Percentiles rank a stretch among this genome's conserved stretches.
Conservation (phyloP, 1,139 yeast genomes). For the Hyphopichia wangnamkhiaoensis region DNA sequence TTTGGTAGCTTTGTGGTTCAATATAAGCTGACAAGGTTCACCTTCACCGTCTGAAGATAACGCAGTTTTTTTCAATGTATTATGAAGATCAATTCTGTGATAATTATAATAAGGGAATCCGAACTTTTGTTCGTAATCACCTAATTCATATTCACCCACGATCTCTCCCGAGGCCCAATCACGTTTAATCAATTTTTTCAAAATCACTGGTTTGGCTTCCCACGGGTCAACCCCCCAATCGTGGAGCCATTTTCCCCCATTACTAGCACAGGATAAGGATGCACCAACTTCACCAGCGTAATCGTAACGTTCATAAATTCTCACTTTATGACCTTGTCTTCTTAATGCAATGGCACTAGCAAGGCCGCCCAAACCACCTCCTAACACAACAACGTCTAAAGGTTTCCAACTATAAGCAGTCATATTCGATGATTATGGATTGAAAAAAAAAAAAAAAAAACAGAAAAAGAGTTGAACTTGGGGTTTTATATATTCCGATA, state of each 20-base stretch:
- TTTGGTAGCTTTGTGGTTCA: slow-evolving; percentile 16
- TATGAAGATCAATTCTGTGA: slow-evolving; percentile 24
- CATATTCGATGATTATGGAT: slow-evolving; percentile 1
- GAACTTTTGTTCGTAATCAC: slow-evolving; percentile 23
- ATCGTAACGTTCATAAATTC: slow-evolving; percentile 19
- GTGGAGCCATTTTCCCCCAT: slow-evolving; percentile 18
- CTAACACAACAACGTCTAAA: slow-evolving; percentile 16
- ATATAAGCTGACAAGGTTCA: slow-evolving; percentile 14
- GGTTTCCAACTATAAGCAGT: slow-evolving; percentile 8
- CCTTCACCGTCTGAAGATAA: slow-evolving; percentile 13
- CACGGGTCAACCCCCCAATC: slow-evolving; percentile 18
- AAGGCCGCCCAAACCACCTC: slow-evolving; percentile 20
- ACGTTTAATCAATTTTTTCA: slow-evolving; percentile 16
- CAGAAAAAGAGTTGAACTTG: neutral
- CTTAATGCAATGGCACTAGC: slow-evolving; percentile 17
- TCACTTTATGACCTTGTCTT: slow-evolving; percentile 17
- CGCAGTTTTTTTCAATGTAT: slow-evolving; percentile 13
- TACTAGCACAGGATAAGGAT: slow-evolving; percentile 21
- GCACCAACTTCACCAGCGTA: slow-evolving; percentile 24
- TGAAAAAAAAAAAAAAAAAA: too few species aligned
- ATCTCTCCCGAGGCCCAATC: slow-evolving; percentile 16
- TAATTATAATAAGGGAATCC: slow-evolving; percentile 21
- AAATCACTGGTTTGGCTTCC: slow-evolving; percentile 17
- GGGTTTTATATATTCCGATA: neutral
- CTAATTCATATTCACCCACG: slow-evolving; percentile 18